Conservation (phyloP, 345 rosid species). For the Cardiospermum halicacabum region DNA sequence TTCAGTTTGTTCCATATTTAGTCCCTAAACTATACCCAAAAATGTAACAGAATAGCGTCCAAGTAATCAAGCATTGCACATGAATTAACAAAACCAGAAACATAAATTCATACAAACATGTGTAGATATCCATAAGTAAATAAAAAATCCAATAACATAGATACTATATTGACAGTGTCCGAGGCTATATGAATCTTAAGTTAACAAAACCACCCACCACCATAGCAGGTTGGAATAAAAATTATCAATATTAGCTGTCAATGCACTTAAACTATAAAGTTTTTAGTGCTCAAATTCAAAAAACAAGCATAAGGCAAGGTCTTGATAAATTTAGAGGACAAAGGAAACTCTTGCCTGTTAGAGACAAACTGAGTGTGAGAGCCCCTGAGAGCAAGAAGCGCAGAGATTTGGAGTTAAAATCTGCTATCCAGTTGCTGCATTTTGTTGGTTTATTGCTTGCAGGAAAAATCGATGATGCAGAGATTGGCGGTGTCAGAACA, state of each 20-base stretch:
- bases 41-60: background rate
- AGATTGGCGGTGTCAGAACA: constrained; percentile 13
- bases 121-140: background rate
- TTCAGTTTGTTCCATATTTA: background rate
- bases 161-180: background rate
- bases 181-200: background rate
- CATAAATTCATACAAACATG: background rate
- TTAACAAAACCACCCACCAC: background rate
- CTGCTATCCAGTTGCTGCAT: constrained; percentile 31
- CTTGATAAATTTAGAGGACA: background rate
- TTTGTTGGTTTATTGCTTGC: constrained; percentile 14
- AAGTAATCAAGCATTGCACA: background rate
- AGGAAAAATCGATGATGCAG: constrained; percentile 22
- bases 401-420: constrained; percentile 47
- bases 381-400: constrained; percentile 59
- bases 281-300: background rate
- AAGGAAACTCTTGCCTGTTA: constrained; percentile 38
- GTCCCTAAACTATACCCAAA: background rate
- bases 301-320: background rate
- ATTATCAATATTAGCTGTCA: background rate
- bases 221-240: background rate
- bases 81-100: background rate
- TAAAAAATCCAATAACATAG: background rate
- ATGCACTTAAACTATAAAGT: background rate
- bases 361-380: constrained; percentile 53